These are phyloP conservation scores for Mycena kentingensis DNA, from an alignment of 768 basidiomycete species.

Conservation along the genomic window DNA sequence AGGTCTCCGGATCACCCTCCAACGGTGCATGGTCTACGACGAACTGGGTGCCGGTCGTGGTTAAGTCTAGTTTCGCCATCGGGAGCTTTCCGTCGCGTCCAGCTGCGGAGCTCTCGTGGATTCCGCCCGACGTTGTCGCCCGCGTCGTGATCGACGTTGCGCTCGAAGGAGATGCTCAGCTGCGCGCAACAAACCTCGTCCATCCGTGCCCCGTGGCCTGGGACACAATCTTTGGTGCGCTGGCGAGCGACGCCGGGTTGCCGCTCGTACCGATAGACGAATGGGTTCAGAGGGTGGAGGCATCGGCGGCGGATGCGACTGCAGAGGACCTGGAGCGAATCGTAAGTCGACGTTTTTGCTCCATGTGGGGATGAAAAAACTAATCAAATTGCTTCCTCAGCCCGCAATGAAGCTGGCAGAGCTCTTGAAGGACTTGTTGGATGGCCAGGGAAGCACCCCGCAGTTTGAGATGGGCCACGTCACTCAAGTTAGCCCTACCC, in stretches of 20 bases:
- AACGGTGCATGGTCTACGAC: conserved; percentile 40
- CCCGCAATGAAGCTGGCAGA: background rate
- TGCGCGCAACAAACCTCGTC: conserved; percentile 32
- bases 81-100: conserved; percentile 28
- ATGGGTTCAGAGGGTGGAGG: background rate
- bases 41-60: conserved; percentile 40
- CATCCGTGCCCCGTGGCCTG: conserved; percentile 34
- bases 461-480: too few species aligned
- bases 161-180: conserved; percentile 23
- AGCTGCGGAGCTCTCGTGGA: conserved; percentile 27
- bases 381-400: background rate
- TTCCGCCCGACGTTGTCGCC: conserved; percentile 31
- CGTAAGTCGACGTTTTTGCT: background rate
- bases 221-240: conserved; percentile 9
- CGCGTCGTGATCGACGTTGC: conserved; percentile 31
- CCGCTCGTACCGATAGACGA: background rate
- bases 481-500: too few species aligned
- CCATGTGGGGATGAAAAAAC: background rate
- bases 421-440: too few species aligned
- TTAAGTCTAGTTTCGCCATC: conserved; percentile 35
- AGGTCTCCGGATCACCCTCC: conserved; percentile 34
- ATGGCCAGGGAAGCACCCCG: too few species aligned
- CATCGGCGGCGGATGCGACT: background rate
- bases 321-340: background rate
- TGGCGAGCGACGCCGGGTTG: background rate